Conservation (phyloP, 768 basidiomycete species). For the Lentinus brumalis region DNA sequence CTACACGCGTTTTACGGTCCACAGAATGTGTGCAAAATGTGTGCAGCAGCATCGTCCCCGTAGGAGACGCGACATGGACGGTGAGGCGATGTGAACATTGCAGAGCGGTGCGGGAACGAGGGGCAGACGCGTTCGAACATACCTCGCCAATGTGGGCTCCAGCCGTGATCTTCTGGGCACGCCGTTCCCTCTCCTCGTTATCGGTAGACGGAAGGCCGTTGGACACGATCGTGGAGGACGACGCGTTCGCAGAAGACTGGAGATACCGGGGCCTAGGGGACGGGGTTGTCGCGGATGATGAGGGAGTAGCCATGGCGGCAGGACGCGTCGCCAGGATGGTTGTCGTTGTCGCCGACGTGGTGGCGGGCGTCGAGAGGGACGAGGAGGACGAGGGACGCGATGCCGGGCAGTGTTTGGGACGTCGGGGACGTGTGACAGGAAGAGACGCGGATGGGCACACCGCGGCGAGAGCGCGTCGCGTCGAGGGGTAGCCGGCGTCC, state of each 20-base stretch:
- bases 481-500: slow-evolving; percentile 23
- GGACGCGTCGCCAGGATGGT: slow-evolving; percentile 13
- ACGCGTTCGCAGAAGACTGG: slow-evolving; percentile 44
- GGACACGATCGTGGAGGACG: slow-evolving; percentile 34
- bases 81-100: slow-evolving; percentile 29
- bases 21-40: background rate
- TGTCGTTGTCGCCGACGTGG: background rate
- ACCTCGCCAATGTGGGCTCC: slow-evolving; percentile 83
- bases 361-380: slow-evolving; percentile 2
- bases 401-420: slow-evolving; percentile 16
- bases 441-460: slow-evolving; percentile 27
- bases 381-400: slow-evolving; percentile 10
- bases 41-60: background rate
- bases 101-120: slow-evolving; percentile 48
- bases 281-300: slow-evolving; percentile 80
- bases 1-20: background rate
- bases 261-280: slow-evolving; percentile 74
- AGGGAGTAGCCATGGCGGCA: slow-evolving; percentile 68
- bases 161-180: slow-evolving; percentile 75
- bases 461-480: slow-evolving; percentile 31
- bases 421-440: slow-evolving; percentile 28
- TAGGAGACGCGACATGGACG: background rate
- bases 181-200: slow-evolving; percentile 62
- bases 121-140: slow-evolving; percentile 22
- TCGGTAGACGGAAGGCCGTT: slow-evolving; percentile 45